Evolutionary conservation across 768 basidiomycete genomes (phyloP), one percentile per base, ranked within the genome.

Genomic region (Boletus rufocinnamomeus): DNA sequence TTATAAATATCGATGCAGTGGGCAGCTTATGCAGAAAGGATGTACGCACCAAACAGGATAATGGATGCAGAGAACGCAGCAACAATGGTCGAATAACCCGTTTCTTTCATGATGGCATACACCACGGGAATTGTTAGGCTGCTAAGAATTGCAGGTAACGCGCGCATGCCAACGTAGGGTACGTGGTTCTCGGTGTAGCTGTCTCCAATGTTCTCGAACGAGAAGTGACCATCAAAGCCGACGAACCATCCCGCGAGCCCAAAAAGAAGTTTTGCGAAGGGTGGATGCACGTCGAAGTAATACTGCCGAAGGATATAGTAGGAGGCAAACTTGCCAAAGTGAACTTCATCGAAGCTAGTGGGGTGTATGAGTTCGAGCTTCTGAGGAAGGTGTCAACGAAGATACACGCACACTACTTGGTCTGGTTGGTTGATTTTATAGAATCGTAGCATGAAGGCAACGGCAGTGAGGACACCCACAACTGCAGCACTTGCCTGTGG

Each of bases 271-370:
- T 99, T 99, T 43, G 97, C 95, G 52, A 98, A 84, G 2, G 97
- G 97, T 38, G 97, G 97, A 68, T 99, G 97, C 9, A 99, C 96
- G 72, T 99, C 97, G 79, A 99, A 99, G 77, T 98, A 98, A 78
- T 98, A 99, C 75, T 97, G 85, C 63, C 96, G 83, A 47, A 78
- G 78, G 70, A 98, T 87, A 75, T 99, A 99, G 75, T 94, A 91
- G 6, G 92, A 85, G 14, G 97, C 95, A 71, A 99, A 99, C 75
- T 98, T 97, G 61, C 96, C 96, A 70, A 98, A 98, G 71, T 98
- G 96, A 14, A 98, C 96, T 76, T 98, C 95, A 71, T 98, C 95
- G 70, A 98, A 98, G 49, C 93, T 95, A 65, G 38, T 46, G 50
- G 27, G 19, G 49, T 4, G 52, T 37, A 45, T 62, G 48, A 61